Base-by-base conservation (phyloP, 2,329 filamentous ascomycete genomes). In the Diaporthe destruens region DNA sequence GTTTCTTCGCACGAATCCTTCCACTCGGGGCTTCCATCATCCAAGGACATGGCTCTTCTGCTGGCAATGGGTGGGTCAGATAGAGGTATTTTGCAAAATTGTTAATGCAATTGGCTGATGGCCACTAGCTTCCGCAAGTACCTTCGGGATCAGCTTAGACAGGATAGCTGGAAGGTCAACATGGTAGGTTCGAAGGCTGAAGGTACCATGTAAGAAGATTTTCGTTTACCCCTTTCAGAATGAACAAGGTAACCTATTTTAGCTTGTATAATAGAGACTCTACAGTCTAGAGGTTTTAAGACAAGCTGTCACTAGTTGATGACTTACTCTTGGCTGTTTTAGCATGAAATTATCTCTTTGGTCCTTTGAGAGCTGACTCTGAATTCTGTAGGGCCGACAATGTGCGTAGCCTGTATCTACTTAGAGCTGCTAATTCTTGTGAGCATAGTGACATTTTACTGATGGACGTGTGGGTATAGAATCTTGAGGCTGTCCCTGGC, bases 121-220 rank as follows among this genome's bases (percentile, higher is more conserved):
- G 16, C 12, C 16, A 20, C 34, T 16, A 76, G 76, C 16, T 78
- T 75, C 49, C 78, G 77, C 16, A 76, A 77, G 34, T 61, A 68
- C 16, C 69, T 77, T 11, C 69, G 76, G 42, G 76, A 79, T 29
- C 69, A 74, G 1, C 69, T 79, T 1, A 61, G 78, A 4, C 75
- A 59, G 34, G 69, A 74, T n/a, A 76, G 76, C 6, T 78, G 74
- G 75, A 69, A 76, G 2, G 77, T 79, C 67, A 76, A 79, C 49
- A 79, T 79, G 77, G 77, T 79, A 29, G 78, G 78, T n/a, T 76
- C 56, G 57, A 71, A 71, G 56, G 53, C 42, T 11, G 61, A 73
- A 44, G 77, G 77, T 3, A 59, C 53, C 29, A 78, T 79, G 36
- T 39, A 39, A 39, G 36, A 11, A 39, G 36, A 39, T 12, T 39